phyloP scores from a whole-genome alignment of 495 filamentous ascomycete genomes.

The Trichoderma asperelloides region DNA sequence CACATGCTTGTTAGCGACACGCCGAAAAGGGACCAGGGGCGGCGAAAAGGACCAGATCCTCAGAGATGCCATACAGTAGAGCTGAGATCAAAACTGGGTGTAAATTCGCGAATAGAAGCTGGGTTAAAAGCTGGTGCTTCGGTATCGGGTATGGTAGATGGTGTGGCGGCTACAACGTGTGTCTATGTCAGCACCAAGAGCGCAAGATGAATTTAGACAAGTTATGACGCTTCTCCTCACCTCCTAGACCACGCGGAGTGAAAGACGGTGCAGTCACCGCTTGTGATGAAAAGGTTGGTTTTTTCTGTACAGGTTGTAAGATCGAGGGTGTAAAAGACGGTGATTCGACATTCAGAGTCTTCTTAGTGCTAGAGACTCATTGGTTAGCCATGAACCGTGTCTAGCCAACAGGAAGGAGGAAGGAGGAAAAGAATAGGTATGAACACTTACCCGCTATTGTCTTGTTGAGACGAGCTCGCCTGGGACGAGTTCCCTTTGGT shows the following conservation, averaged over 20 bases:
- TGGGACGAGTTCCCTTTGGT: conserved; percentile 37
- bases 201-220: neutral
- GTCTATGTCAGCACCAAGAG: conserved; percentile 15
- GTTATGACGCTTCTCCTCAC: conserved; percentile 21
- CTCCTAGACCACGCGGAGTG: conserved; percentile 51
- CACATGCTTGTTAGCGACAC: conserved; percentile 10
- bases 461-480: neutral
- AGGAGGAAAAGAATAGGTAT: neutral
- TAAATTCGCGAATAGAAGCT: conserved; percentile 64
- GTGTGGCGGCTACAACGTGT: conserved; percentile 25
- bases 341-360: conserved; percentile 89
- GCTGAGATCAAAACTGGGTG: conserved; percentile 61
- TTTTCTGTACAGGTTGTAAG: conserved; percentile 42
- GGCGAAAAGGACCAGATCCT: neutral
- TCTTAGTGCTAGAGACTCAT: conserved; percentile 46
- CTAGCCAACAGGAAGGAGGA: neutral
- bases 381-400: conserved; percentile 12
- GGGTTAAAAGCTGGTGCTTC: conserved; percentile 37
- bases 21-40: neutral
- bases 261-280: conserved; percentile 87
- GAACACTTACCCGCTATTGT: neutral
- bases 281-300: conserved; percentile 68
- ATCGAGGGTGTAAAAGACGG: conserved; percentile 82
- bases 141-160: conserved; percentile 21
- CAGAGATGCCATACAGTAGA: conserved; percentile 42